These are phyloP conservation scores for Magnolia changhungtana DNA, from an alignment of 164 flowering plant genomes.

Conservation along the genomic window DNA sequence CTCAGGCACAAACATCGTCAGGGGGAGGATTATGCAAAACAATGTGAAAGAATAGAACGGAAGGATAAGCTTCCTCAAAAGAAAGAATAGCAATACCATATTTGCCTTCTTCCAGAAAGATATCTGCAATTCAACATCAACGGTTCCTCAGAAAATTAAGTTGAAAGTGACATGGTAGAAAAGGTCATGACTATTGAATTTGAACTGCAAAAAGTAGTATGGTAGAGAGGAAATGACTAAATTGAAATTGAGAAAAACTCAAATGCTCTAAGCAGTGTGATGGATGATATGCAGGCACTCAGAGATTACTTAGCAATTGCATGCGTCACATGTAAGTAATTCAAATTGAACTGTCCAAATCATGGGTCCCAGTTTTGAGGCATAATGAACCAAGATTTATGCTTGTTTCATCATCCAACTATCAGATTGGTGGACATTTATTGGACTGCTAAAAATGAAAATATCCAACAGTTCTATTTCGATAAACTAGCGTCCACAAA, in stretches of 20 bases:
- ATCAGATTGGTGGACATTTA: too few relatives aligned
- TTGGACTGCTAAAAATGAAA: too few relatives aligned
- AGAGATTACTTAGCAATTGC: background rate
- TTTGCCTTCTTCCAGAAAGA: conserved; percentile 69
- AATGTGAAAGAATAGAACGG: conserved; percentile 87
- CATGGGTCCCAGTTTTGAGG: too few relatives aligned
- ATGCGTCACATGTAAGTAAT: background rate
- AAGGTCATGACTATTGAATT: background rate
- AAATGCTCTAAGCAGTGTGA: background rate
- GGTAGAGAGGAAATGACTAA: background rate
- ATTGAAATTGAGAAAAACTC: background rate
- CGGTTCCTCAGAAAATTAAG: conserved; percentile 3
- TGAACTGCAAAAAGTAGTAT: background rate
- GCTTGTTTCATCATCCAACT: too few relatives aligned
- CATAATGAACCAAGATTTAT: too few relatives aligned
- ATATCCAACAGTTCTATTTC: too few relatives aligned
- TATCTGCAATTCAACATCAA: conserved; percentile 41
- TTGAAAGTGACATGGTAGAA: background rate
- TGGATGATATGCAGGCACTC: background rate
- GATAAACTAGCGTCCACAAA: too few relatives aligned
- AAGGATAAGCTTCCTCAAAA: conserved; percentile 72
- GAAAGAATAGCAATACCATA: conserved; percentile 63
- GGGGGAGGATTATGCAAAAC: conserved; percentile 77
- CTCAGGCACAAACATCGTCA: conserved; percentile 83
- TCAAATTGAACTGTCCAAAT: too few relatives aligned